These are phyloP conservation scores for Colletotrichum horii DNA, from an alignment of 2,329 filamentous ascomycete genomes.

Conservation along the genomic window DNA sequence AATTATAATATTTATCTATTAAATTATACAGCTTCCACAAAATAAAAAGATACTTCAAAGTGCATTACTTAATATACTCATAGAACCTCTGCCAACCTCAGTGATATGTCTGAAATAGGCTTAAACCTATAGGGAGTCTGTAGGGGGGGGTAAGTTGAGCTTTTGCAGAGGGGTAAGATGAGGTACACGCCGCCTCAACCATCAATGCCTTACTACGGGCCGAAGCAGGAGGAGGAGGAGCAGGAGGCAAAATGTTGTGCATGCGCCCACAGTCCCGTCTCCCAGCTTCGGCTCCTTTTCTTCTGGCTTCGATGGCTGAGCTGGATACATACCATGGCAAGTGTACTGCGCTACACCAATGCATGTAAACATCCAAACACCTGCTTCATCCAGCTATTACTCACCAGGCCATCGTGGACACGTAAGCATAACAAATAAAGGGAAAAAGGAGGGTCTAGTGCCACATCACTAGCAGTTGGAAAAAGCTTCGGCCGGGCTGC, in stretches of 20 bases:
- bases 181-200: too few relatives aligned
- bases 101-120: too few relatives aligned
- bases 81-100: too few relatives aligned
- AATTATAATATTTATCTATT: too few relatives aligned
- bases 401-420: not conserved
- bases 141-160: too few relatives aligned
- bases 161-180: too few relatives aligned
- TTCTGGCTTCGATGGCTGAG: not conserved
- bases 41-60: too few relatives aligned
- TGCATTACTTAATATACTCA: too few relatives aligned
- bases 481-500: not conserved
- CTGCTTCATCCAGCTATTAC: not conserved
- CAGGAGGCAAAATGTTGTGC: not conserved
- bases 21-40: too few relatives aligned
- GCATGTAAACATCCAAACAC: not conserved
- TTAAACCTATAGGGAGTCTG: too few relatives aligned
- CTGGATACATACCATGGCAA: not conserved
- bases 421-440: not conserved
- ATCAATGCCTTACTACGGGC: conserved; percentile 4
- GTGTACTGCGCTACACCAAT: not conserved
- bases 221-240: not conserved
- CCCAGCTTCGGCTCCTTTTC: not conserved
- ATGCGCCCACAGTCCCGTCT: not conserved
- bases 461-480: not conserved
- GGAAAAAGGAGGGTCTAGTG: not conserved